Evolutionary conservation across 2,329 filamentous ascomycete genomes (phyloP), one percentile per base, ranked within the genome.

Genomic region (Colletotrichum sansevieriae): DNA sequence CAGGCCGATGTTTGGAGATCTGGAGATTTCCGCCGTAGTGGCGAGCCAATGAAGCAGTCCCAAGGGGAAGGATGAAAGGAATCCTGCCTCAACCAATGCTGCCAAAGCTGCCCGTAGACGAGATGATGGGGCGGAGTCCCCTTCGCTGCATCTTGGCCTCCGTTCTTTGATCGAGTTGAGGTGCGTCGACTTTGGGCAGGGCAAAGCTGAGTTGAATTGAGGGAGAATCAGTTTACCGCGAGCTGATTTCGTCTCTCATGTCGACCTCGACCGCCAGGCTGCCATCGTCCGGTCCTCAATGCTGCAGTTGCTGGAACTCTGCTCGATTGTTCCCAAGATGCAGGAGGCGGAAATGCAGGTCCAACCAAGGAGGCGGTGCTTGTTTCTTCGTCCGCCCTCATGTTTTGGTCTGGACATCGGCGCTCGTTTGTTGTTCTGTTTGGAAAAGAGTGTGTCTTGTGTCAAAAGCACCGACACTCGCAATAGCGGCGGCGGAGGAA

Each of bases 61-160:
- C 57, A 56, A 51, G 41, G 35, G 22, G 12, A 49, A 63, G 49
- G 41, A 62, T 58, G 39, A 44, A 44, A 54, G 22, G 10, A 46
- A 39, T 46, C 35, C 61, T 64, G 61, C 65, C 35, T 44, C 47
- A 25, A 7, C 13, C 25, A 56, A 5, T 13, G 54, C 65, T 68
- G 65, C 62, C 65, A 56, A 5, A 8, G 54, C 65, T 68, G 65
- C 55, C 65, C 62, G 65, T 60, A 68, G 49, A 68, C 47, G 47
- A 68, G 65, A 68, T 65, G 65, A 68, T 65, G 62, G 62, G 65
- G 65, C 59, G 59, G 22, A 62, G 59, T 47, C 15, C 43, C 43
- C 18, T 46, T n/a, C n/a, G 43, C 43, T 9, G 18, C 43, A 46
- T 46, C 43, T 46, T 46, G 43, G 43, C 43, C 43, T 46, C 43